Base-by-base conservation (phyloP, 805 yeast species). In the Saccharomycopsis lassenensis region DNA sequence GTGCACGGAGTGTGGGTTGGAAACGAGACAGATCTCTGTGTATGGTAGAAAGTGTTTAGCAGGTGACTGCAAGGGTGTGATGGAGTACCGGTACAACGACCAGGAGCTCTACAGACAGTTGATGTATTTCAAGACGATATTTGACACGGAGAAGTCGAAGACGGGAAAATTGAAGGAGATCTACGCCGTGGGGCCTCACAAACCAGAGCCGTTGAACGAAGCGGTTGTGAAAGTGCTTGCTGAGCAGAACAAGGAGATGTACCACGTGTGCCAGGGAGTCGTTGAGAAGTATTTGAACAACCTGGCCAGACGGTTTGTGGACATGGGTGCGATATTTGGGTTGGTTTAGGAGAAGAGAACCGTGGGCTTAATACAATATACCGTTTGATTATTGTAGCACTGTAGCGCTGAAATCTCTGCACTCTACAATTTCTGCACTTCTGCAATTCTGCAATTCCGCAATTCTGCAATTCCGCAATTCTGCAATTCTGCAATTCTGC, bases 271-370 rank as follows among this genome's bases (percentile, higher is more conserved):
- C 44, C 63, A 68, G 31, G 61, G 63, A 7, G 77, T 84, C 2
- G 81, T 81, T 1, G 70, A 74, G 46, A 76, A 75, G 55, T 89
- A 87, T 49, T 58, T 89, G 46, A 64, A 65, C 35, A 81, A 81
- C 44, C 81, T 89, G 58, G 96, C 94, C 4, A 76, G 95, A 47
- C 67, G 95, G 33, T 86, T 75, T 56, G 96, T 87, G 34, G 82
- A 84, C 52, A 76, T 89, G 82, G 75, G 76, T 6, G 61, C 71
- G 16, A 76, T 87, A n/a, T 87, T 87, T 56, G 78, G 68, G 34
- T 72, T 70, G 25, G 11, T 23, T n/a, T n/a, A n/a, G n/a, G 25
- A 11, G 11, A n/a, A 23, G 25, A 11, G 11, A n/a, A 23, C 25
- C n/a, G 25, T 23, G 25, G 25, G 11, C 25, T n/a, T n/a, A n/a